Base-by-base conservation (phyloP, 345 rosid species). In the Brassica rapa region DNA sequence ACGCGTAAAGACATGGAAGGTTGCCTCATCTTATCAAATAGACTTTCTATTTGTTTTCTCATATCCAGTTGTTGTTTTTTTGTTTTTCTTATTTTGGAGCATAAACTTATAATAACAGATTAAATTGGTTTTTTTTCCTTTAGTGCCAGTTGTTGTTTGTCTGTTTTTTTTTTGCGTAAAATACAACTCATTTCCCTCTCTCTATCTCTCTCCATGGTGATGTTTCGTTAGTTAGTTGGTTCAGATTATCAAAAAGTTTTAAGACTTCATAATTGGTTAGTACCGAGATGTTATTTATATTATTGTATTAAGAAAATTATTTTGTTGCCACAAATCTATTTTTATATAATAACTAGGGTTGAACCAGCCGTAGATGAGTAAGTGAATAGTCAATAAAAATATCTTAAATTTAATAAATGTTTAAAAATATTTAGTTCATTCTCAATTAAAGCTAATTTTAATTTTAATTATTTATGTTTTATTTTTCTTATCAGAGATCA, bases 1-100 rank as follows among this genome's bases (percentile, higher is more conserved):
- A 78, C 81, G 77, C 77, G 77, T 78, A 78, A 72, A 49, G 78
- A 60, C 53, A 55, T 61, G 23, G 65, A 73, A 61, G 70, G 63
- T 5, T 73, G 55, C 59, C 35, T 73, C 74, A 68, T 73, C 59
- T 68, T 73, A 73, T 51, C 70, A 68, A 79, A 79, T 74, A 68
- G 51, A 68, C 27, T 51, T 37, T 72, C 77, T 78, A 19, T 77
- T 55, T 71, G 76, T 77, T 64, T 72, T 72, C 57, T n/a, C 53
- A 72, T 66, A 72, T 72, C 56, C 30, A 53, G 70, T 73, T 57
- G 30, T 72, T 64, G 6, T 9, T 56, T 16, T 27, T 77, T 71
- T 71, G 15, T 70, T 55, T 76, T 35, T 77, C 11, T 15, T 23
- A 62, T 55, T 70, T 64, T 43, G 2, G 19, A 14, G 19, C 4